Base-by-base conservation (phyloP, 2,329 filamentous ascomycete species). In the Cercospora sp. region DNA sequence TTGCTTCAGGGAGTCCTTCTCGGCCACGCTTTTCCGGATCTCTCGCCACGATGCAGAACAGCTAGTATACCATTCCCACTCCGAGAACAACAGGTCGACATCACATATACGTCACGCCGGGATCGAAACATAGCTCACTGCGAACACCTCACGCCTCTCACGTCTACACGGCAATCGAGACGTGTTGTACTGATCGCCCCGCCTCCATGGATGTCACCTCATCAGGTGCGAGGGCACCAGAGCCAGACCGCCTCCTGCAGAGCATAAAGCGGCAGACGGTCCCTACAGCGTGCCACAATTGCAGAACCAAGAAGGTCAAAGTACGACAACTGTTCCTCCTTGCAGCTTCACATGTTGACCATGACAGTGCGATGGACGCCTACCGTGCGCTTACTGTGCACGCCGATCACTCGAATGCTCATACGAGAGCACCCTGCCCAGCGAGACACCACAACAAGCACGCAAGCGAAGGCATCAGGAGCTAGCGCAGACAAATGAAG, bases 191-290 rank as follows among this genome's bases (percentile, higher is more conserved):
- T 5, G 48, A 4, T 28, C 20, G 10, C 3, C 31, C 2, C 28
- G 26, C 13, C 28, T 9, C 8, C n/a, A 58, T 58, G 55, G 55
- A 58, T 10, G 18, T 5, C 30, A 8, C 28, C 3, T 58, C 55
- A 1, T 10, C 28, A 33, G 23, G 28, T 3, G n/a, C 28, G 7
- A 23, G 55, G 23, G 13, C 28, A 8, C 16, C 28, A 3, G 62
- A 64, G 20, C 57, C 64, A 2, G 64, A 61, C 20, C 64, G 64
- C 20, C 64, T 65, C 3, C 45, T 65, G 39, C 64, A 65, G 57
- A 61, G 28, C 57, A 55, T 65, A 42, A 65, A 65, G 42, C 39
- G 64, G 30, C 64, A 65, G 30, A 60, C 64, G 5, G 36, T 65
- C 2, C 57, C 64, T 16, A 60, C 64, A 4, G 64, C 64, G 3